phyloP scores from a whole-genome alignment of 2,329 filamentous ascomycete species.

The Hymenoscyphus occultus region DNA sequence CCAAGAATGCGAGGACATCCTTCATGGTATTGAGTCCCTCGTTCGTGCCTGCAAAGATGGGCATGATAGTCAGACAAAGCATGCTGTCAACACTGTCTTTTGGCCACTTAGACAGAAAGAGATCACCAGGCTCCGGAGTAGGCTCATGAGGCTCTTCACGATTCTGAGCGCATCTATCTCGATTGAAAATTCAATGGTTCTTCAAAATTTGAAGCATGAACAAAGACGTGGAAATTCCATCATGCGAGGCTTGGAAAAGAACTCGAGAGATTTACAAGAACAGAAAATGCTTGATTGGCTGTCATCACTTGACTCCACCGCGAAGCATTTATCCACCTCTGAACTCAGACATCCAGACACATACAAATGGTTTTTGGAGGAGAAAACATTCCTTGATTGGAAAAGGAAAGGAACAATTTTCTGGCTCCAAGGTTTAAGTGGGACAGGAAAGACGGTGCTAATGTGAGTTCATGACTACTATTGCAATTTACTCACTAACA shows the following conservation, averaged over 20 bases:
- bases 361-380: background rate
- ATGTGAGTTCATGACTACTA: background rate
- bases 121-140: background rate
- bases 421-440: background rate
- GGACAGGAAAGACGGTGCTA: background rate
- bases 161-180: background rate
- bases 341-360: background rate
- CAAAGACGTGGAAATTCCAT: background rate
- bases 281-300: constrained; percentile 1
- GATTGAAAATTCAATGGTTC: background rate
- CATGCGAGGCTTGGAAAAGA: background rate
- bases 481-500: background rate
- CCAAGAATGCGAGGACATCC: background rate
- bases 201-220: background rate
- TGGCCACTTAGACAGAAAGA: background rate
- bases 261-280: background rate
- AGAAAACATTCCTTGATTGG: background rate
- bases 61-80: background rate
- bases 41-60: background rate
- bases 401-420: background rate
- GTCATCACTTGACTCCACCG: background rate
- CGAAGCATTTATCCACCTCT: background rate
- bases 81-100: background rate
- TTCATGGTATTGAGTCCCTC: background rate
- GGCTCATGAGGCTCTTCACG: background rate